Base-by-base conservation (phyloP, 2,329 filamentous ascomycete species). In the Fusarium oxysporum region DNA sequence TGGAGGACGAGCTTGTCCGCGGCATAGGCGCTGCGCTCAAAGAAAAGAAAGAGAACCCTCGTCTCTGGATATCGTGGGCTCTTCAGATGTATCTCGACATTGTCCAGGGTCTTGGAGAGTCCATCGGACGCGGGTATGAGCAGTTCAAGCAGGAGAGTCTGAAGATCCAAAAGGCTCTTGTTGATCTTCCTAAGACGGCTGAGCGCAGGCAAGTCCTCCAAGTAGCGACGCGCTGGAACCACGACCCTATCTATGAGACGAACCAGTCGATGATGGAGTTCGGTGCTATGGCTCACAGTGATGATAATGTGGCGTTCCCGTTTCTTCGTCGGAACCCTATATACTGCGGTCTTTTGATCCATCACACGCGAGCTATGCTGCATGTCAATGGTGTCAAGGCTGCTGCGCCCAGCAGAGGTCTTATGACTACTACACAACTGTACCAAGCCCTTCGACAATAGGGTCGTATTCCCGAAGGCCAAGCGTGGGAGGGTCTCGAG, bases 401-500 rank as follows among this genome's bases (percentile, higher is more conserved):
- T 28, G 73, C 63, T 6, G 72, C 70, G 3, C 23, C 37, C 3
- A 62, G 65, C 0, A 72, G 77, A 13, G 68, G 66, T 8, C 37
- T 78, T 3, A 65, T 78, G 68, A 37, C 19, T 23, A 66, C 50
- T 1, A 57, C 66, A 5, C 73, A 78, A 59, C 56, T 78, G 8
- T 77, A 78, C 21, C 72, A 77, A 7, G 77, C 77, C 21, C 70
- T 78, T 2, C 70, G 40, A 7, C 55, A 73, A 17, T 75, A 77
- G 51, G 51, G 61, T 2, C 62, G 75, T 1, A 56, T 78, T 10
- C 9, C 56, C 0, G 8, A 65, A 3, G 60, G 73, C 0, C 32
- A 48, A 6, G 47, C 28, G 1, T 78, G 73, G 76, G 65, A 74
- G 5, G 72, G 76, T 21, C 47, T 74, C 1, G 65, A 72, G 8